Percentiles rank a stretch among this genome's conserved stretches.
Evolutionary conservation across 73 alveolate genomes (phyloP).

Genomic region (Durusdinium trenchii): DNA sequence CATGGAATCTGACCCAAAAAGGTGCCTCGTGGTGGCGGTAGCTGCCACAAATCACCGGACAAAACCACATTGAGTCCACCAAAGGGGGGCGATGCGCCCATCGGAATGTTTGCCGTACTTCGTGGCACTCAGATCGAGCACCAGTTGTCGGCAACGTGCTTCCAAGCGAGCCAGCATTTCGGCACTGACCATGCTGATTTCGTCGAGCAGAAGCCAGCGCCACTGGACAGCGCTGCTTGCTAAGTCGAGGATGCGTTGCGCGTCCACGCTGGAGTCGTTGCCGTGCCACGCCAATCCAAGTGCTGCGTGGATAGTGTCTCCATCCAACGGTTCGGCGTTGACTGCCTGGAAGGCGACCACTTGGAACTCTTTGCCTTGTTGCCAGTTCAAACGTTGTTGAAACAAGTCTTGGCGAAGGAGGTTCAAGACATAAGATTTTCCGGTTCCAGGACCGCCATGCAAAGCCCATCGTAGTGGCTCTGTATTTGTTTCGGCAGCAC

Average conservation of each 20-base stretch:
- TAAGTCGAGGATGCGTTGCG: not conserved
- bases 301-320: too few relatives aligned
- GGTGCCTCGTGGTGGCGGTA: not conserved
- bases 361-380: too few relatives aligned
- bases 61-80: slow-evolving; percentile 5
- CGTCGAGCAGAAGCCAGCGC: slow-evolving; percentile 8
- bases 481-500: not conserved
- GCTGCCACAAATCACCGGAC: not conserved
- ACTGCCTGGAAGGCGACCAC: too few relatives aligned
- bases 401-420: too few relatives aligned
- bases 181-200: too few relatives aligned
- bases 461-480: slow-evolving; percentile 31
- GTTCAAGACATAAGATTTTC: not conserved
- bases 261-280: too few relatives aligned
- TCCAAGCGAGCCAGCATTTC: too few relatives aligned
- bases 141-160: too few relatives aligned
- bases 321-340: too few relatives aligned
- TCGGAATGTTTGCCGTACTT: not conserved
- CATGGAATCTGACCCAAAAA: not conserved
- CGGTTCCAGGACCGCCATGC: slow-evolving; percentile 63
- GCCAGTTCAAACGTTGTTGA: too few relatives aligned
- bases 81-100: not conserved
- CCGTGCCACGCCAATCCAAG: too few relatives aligned
- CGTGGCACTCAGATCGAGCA: too few relatives aligned
- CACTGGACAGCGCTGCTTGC: not conserved